Evolutionary conservation across 2,329 filamentous ascomycete genomes (phyloP).

Genomic region (Fusarium sp.): DNA sequence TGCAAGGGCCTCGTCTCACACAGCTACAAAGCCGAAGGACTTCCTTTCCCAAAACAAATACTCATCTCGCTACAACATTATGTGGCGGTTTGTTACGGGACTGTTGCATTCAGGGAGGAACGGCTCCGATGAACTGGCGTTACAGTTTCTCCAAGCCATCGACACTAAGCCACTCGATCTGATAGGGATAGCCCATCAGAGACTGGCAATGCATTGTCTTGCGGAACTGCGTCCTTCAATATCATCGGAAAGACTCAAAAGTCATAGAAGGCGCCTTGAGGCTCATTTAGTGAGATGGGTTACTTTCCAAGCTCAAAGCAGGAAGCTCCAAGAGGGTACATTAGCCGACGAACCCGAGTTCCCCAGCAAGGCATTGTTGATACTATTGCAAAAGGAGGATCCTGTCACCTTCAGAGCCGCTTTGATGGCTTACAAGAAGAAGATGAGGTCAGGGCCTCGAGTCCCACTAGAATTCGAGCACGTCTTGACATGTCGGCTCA

Average conservation of each 20-base stretch:
- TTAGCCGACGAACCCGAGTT: background rate
- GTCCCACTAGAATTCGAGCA: background rate
- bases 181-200: background rate
- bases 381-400: background rate
- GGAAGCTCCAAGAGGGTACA: background rate
- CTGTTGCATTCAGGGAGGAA: background rate
- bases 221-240: background rate
- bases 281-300: background rate
- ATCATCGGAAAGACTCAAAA: background rate
- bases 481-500: background rate
- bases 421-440: background rate
- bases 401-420: background rate
- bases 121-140: background rate
- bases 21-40: background rate
- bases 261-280: background rate
- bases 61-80: background rate
- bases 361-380: background rate
- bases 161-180: background rate
- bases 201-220: background rate
- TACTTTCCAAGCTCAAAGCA: background rate
- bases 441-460: too few relatives aligned
- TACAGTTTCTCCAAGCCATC: background rate
- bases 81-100: background rate
- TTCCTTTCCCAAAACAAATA: background rate
- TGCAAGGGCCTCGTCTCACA: background rate